Percentiles rank a stretch among this genome's conserved stretches.
These are phyloP conservation scores for Fagopyrum esculentum DNA, from an alignment of 148 eudicot genomes.

Conservation along the genomic window DNA sequence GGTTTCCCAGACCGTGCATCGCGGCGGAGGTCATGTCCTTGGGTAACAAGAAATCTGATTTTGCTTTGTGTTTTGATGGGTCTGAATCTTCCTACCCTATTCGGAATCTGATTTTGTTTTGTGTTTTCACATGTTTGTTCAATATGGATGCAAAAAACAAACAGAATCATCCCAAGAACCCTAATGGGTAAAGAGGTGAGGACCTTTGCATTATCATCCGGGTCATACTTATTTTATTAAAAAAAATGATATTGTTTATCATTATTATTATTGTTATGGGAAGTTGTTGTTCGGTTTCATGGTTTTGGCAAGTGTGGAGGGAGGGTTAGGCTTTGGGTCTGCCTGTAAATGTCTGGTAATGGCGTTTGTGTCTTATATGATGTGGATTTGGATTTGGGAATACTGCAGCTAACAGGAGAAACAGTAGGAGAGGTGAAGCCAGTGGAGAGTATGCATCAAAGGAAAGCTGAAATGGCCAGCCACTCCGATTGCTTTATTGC, in stretches of 20 bases:
- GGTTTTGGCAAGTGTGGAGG: neutral
- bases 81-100: neutral
- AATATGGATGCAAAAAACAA: neutral
- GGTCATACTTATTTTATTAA: neutral
- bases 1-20: slow-evolving; percentile 14
- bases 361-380: neutral
- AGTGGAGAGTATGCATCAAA: slow-evolving; percentile 26
- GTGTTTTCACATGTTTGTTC: neutral
- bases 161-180: slow-evolving; percentile 14
- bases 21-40: slow-evolving; percentile 16
- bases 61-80: neutral
- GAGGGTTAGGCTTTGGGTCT: slow-evolving; percentile 4
- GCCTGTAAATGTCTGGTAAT: slow-evolving; percentile 4
- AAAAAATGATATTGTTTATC: neutral
- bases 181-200: slow-evolving; percentile 16
- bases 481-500: slow-evolving; percentile 22
- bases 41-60: slow-evolving; percentile 1
- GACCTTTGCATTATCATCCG: neutral
- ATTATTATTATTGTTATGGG: neutral
- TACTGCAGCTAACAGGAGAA: slow-evolving; percentile 17
- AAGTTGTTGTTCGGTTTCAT: slow-evolving; percentile 4
- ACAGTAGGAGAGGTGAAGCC: slow-evolving; percentile 23
- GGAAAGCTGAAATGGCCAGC: slow-evolving; percentile 28
- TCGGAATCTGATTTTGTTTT: neutral
- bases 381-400: neutral